Conservation (phyloP, 2,329 filamentous ascomycete species). For the Colletotrichum somersetense region DNA sequence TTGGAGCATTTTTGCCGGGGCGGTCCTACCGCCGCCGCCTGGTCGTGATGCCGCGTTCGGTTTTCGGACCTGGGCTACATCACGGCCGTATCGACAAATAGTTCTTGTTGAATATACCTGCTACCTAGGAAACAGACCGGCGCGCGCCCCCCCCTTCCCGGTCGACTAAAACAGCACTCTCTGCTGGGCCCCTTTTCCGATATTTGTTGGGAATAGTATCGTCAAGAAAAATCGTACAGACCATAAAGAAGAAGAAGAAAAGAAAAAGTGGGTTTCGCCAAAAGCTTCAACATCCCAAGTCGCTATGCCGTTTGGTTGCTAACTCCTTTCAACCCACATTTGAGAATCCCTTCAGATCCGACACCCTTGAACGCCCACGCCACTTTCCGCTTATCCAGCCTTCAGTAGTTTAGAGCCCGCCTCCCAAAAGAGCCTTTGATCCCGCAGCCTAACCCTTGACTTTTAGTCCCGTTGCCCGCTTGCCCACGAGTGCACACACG, state of each 20-base stretch:
- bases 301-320: constrained; percentile 43
- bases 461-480: constrained; percentile 24
- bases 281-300: constrained; percentile 39
- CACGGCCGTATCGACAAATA: constrained; percentile 22
- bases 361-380: constrained; percentile 41
- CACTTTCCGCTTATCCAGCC: constrained; percentile 29
- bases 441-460: constrained; percentile 15
- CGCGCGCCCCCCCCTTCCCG: neutral
- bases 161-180: neutral
- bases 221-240: constrained; percentile 29
- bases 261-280: constrained; percentile 39
- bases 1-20: neutral
- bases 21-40: neutral
- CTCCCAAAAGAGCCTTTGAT: constrained; percentile 13
- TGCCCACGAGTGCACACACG: constrained; percentile 11
- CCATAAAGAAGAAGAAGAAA: neutral
- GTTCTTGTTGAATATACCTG: constrained; percentile 36
- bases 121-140: constrained; percentile 27
- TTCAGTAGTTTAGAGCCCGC: constrained; percentile 27
- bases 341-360: constrained; percentile 34
- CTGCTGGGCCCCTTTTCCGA: neutral
- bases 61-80: neutral
- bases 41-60: neutral
- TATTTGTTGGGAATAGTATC: constrained; percentile 28
- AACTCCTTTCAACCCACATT: constrained; percentile 36